A percentile compares a stretch with the other conserved stretches of the same genome.
Conservation (phyloP, 257 asterid genomes). For the Scutellaria galericulata region DNA sequence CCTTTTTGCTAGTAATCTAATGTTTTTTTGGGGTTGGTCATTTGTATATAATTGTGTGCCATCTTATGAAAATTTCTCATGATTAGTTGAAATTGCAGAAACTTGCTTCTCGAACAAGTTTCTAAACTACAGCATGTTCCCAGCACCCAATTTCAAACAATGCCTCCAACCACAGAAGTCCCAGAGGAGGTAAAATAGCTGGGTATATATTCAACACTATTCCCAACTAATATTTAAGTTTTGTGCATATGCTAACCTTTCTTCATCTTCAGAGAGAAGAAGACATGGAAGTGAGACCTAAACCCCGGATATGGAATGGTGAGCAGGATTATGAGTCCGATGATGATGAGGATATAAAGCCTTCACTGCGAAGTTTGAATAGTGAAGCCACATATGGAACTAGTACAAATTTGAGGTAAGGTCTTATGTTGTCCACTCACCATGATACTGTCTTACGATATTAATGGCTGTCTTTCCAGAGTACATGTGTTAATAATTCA, state of each 20-base stretch:
- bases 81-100: slow-evolving; percentile 56
- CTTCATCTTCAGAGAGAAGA: slow-evolving; percentile 63
- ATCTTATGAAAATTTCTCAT: slow-evolving; percentile 21
- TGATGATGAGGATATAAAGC: slow-evolving; percentile 62
- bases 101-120: slow-evolving; percentile 71
- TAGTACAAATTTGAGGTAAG: slow-evolving; percentile 59
- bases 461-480: neutral
- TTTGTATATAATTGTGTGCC: neutral
- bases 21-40: neutral
- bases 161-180: slow-evolving; percentile 66
- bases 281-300: slow-evolving; percentile 75
- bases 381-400: slow-evolving; percentile 40
- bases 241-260: slow-evolving; percentile 30
- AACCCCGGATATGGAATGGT: slow-evolving; percentile 91
- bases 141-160: slow-evolving; percentile 75
- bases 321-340: slow-evolving; percentile 72
- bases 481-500: neutral
- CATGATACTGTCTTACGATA: slow-evolving; percentile 5
- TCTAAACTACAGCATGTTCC: slow-evolving; percentile 81
- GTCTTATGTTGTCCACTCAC: slow-evolving; percentile 19
- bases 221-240: neutral
- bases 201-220: slow-evolving; percentile 21
- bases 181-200: slow-evolving; percentile 72
- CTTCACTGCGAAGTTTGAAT: slow-evolving; percentile 49
- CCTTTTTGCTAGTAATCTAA: neutral